phyloP scores from a whole-genome alignment of 2,329 filamentous ascomycete genomes.

The Neopestalotiopsis sp. region DNA sequence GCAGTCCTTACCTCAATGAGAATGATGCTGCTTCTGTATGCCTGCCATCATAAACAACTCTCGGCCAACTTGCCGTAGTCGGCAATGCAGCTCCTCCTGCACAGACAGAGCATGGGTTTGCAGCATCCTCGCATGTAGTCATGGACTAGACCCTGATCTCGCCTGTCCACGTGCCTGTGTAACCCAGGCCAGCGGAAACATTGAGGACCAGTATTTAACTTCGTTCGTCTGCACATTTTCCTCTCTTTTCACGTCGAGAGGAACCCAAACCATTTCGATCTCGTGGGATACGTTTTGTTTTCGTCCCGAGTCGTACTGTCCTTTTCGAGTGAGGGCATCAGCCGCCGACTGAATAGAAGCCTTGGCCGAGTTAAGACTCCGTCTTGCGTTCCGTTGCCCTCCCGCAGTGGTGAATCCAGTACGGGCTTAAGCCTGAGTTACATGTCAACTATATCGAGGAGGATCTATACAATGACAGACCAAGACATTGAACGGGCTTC shows the following conservation, averaged over 20 bases:
- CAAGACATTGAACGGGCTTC: constrained; percentile 10
- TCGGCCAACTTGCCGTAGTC: neutral
- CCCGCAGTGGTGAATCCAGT: neutral
- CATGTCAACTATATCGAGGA: neutral
- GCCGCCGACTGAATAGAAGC: neutral
- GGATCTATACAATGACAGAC: neutral
- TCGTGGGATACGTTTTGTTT: neutral
- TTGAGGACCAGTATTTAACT: neutral
- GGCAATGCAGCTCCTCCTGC: neutral
- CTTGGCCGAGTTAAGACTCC: neutral
- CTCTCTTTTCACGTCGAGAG: neutral
- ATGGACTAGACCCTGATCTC: neutral
- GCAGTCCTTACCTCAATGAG: neutral
- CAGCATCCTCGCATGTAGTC: neutral
- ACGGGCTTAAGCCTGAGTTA: neutral
- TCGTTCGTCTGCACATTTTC: neutral
- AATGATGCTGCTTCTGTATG: neutral
- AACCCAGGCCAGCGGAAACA: neutral
- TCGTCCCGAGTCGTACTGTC: neutral
- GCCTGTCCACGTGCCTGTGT: neutral
- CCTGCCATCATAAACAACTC: neutral
- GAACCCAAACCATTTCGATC: neutral
- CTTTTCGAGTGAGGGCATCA: neutral
- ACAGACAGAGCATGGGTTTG: neutral
- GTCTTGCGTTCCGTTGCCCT: neutral